Percentiles rank a stretch among this genome's conserved stretches.
phyloP scores from a whole-genome alignment of 179 eudicot genomes.

The Vitellaria paradoxa region DNA sequence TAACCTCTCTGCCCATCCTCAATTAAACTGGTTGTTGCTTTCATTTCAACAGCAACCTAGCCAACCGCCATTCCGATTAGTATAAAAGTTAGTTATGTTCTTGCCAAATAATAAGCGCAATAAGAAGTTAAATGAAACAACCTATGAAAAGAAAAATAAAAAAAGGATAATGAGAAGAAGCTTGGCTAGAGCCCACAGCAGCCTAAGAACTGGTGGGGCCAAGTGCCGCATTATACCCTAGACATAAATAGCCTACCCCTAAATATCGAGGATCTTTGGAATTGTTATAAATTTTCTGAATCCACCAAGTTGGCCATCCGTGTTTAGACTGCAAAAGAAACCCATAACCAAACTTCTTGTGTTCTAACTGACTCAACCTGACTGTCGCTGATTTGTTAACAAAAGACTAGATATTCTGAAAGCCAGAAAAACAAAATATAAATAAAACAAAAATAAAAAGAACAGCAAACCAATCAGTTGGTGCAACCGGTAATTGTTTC shows the following conservation, averaged over 20 bases:
- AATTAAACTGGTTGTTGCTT: constrained; percentile 32
- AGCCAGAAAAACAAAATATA: too few relatives aligned
- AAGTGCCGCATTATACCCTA: neutral
- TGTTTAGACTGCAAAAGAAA: too few relatives aligned
- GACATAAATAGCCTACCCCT: constrained; percentile 8
- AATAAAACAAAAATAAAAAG: too few relatives aligned
- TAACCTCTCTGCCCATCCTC: constrained; percentile 33
- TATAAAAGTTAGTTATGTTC: neutral
- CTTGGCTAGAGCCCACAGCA: neutral
- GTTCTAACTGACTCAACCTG: too few relatives aligned
- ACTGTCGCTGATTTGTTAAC: too few relatives aligned
- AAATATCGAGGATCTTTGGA: neutral
- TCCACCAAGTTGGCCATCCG: too few relatives aligned
- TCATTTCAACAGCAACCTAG: constrained; percentile 42
- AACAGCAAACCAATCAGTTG: too few relatives aligned
- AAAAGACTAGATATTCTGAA: too few relatives aligned
- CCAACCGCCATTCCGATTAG: constrained; percentile 7
- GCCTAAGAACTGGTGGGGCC: neutral
- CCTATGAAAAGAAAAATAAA: neutral
- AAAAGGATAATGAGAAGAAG: neutral
- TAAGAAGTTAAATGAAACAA: neutral
- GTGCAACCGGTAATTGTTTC: too few relatives aligned
- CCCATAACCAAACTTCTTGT: too few relatives aligned
- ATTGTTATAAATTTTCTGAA: too few relatives aligned
- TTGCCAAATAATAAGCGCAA: neutral